Evolutionary conservation across 768 basidiomycete species (phyloP), one percentile per base, ranked within the genome.

Genomic region (Podaxis sp.): DNA sequence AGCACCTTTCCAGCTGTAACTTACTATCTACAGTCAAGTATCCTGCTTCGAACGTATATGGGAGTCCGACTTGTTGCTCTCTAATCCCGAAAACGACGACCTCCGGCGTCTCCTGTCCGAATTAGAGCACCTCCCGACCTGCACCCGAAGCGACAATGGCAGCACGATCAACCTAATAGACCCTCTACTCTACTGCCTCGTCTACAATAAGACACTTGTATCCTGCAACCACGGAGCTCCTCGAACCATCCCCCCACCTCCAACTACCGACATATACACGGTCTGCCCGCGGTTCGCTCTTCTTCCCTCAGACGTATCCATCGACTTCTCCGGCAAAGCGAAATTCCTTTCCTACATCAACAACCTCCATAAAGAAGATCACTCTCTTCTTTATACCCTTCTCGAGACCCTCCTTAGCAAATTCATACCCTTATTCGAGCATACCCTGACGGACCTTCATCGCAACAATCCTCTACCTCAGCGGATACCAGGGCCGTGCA

Each of bases 31-130:
- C 58, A 84, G 83, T 63, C 76, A 83, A 66, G 75, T 82, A 5
- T 82, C 83, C n/a, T 82, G 79, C 64, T 83, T 82, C 62, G 82
- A 83, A 52, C 77, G 83, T 18, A 80, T 84, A 21, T 84, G 82
- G 82, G 77, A 82, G 64, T 75, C 76, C 0, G 66, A 71, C 36
- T 32, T 53, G 36, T 57, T 75, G 36, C 50, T 60, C 2, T 77
- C 25, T 64, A 67, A 47, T 10, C 59, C 13, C 3, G 47, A 16
- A 53, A 54, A 28, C 50, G 44, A 37, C 52, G 14, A 59, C 13
- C 32, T 62, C 5, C 25, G 32, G 3, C 23, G 35, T 18, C 40
- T 37, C 14, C 28, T 60, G 25, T 23, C 4, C 5, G 40, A 46
- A 14, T 32, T 60, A 2, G 40, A 53, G 18, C 28, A 32, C 18